These are phyloP conservation scores for Exsudoporus frostii DNA, from an alignment of 768 basidiomycete species.

Conservation along the genomic window DNA sequence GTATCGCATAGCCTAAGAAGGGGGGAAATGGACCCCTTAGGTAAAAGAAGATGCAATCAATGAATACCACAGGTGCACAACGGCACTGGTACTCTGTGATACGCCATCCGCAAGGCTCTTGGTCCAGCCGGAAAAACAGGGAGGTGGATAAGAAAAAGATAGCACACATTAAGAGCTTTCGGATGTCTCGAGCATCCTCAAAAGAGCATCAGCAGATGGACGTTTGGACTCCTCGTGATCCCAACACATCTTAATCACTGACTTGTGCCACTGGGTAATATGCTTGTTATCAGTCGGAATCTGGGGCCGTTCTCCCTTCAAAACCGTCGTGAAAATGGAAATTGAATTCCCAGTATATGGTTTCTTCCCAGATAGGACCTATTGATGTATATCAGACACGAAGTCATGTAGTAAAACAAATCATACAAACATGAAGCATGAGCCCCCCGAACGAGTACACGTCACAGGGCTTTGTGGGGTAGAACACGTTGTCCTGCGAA, in stretches of 20 bases:
- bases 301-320: conserved; percentile 11
- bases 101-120: neutral
- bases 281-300: conserved; percentile 3
- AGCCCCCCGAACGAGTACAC: conserved; percentile 38
- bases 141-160: neutral
- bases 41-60: neutral
- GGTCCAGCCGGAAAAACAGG: neutral
- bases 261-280: conserved; percentile 1
- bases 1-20: neutral
- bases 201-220: conserved; percentile 13
- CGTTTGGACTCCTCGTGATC: conserved; percentile 11
- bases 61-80: neutral
- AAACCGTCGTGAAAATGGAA: neutral
- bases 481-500: neutral
- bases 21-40: neutral
- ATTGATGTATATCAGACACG: conserved; percentile 7
- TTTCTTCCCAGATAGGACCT: conserved; percentile 22
- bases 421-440: conserved; percentile 23
- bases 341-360: conserved; percentile 9
- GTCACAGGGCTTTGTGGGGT: conserved; percentile 21
- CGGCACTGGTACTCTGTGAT: neutral
- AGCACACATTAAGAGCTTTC: neutral
- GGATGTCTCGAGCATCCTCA: neutral
- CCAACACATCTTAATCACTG: conserved; percentile 19
- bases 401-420: neutral